A percentile compares a stretch with the other conserved stretches of the same genome.
phyloP scores from a whole-genome alignment of 176 grass and related monocot species.

The maize (Zea mays) region DNA sequence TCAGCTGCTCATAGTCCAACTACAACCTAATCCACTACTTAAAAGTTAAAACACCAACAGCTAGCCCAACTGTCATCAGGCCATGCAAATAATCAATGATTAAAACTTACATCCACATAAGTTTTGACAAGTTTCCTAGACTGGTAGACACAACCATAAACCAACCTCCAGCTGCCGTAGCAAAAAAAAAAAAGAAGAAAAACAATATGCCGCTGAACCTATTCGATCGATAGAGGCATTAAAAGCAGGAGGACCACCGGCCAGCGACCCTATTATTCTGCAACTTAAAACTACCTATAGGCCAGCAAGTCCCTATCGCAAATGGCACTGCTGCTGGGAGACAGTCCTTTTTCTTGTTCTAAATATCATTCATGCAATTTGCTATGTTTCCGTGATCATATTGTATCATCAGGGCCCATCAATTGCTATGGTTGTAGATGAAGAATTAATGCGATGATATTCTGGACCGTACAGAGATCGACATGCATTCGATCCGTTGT shows the following conservation, averaged over 20 bases:
- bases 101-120: constrained; percentile 21
- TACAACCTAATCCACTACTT: constrained; percentile 28
- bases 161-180: constrained; percentile 37
- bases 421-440: constrained; percentile 24
- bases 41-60: constrained; percentile 39
- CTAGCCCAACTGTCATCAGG: constrained; percentile 15
- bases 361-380: constrained; percentile 5
- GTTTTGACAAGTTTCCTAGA: constrained; percentile 11
- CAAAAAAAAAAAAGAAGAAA: constrained; percentile 12
- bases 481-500: not conserved
- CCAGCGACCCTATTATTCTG: constrained; percentile 48
- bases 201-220: constrained; percentile 32
- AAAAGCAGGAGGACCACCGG: constrained; percentile 45
- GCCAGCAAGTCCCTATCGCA: constrained; percentile 35
- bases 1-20: constrained; percentile 17
- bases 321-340: constrained; percentile 23
- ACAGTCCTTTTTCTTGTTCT: not conserved
- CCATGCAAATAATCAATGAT: constrained; percentile 16
- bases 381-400: not conserved
- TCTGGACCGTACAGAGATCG: constrained; percentile 9
- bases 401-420: constrained; percentile 21
- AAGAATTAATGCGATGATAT: constrained; percentile 15
- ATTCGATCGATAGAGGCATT: constrained; percentile 30
- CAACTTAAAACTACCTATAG: constrained; percentile 38
- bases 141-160: constrained; percentile 7